Percentiles rank a stretch among this genome's conserved stretches.
Evolutionary conservation across 2,329 filamentous ascomycete genomes (phyloP).

Genomic region (Sarocladium strictum): DNA sequence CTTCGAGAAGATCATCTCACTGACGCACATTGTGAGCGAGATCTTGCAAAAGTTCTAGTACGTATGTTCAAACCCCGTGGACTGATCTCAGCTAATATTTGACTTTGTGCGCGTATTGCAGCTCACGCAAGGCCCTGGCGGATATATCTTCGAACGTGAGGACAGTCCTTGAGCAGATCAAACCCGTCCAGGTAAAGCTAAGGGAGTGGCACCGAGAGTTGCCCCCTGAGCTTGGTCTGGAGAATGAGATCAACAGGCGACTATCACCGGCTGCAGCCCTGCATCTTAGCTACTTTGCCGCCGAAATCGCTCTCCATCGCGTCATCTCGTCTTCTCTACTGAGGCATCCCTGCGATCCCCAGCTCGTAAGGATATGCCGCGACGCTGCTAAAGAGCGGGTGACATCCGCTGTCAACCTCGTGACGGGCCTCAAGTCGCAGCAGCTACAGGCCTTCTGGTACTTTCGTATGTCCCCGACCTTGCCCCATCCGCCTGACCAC

Average conservation of each 20-base stretch:
- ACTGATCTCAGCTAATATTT: background rate
- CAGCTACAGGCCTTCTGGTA: slow-evolving; percentile 37
- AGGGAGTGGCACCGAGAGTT: slow-evolving; percentile 10
- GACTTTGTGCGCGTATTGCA: background rate
- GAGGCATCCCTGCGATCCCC: slow-evolving; percentile 19
- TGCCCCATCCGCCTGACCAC: background rate
- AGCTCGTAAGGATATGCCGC: slow-evolving; percentile 23
- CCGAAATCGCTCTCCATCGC: slow-evolving; percentile 36
- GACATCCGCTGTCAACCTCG: slow-evolving; percentile 24
- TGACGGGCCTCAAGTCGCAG: slow-evolving; percentile 25
- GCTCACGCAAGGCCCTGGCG: slow-evolving; percentile 10
- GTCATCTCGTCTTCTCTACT: slow-evolving; percentile 29
- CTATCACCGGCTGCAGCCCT: slow-evolving; percentile 23
- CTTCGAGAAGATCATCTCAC: slow-evolving; percentile 14
- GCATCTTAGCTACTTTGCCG: slow-evolving; percentile 35
- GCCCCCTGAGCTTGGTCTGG: slow-evolving; percentile 5
- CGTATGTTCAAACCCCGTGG: too few species aligned
- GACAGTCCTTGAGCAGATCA: slow-evolving; percentile 11
- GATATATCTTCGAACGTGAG: slow-evolving; percentile 9
- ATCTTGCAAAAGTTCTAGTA: slow-evolving; percentile 12
- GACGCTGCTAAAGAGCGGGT: slow-evolving; percentile 20
- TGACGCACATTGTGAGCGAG: slow-evolving; percentile 11
- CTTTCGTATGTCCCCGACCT: slow-evolving; percentile 13
- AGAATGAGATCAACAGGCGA: slow-evolving; percentile 10
- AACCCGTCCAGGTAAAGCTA: slow-evolving; percentile 10